Base-by-base conservation (phyloP, 179 eudicot species). In the Corrigiola litoralis region DNA sequence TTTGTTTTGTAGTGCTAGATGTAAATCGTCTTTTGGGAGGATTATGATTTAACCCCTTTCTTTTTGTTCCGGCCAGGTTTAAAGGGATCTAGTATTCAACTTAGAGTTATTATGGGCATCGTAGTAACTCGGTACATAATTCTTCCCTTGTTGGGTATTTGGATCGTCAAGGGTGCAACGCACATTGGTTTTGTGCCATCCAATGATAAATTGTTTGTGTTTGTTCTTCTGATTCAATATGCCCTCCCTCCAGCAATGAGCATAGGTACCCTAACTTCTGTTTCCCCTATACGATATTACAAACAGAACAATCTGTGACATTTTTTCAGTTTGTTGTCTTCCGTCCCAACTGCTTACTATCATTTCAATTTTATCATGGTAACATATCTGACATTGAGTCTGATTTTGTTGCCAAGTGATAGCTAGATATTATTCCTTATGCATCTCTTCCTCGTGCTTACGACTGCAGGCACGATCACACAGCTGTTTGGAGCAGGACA, bases 401-500 rank as follows among this genome's bases (percentile, higher is more conserved):
- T 28, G n/a, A 12, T 28, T 29, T 18, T n/a, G 14, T 40, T 55
- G 33, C 7, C 18, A 53, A n/a, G n/a, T n/a, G n/a, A n/a, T n/a
- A n/a, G n/a, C n/a, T n/a, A n/a, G n/a, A n/a, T n/a, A n/a, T n/a
- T 46, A 1, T 2, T 46, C 20, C 50, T 14, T 3, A 46, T 46
- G 24, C 31, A 37, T 29, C 44, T 4, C 16, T 13, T 2, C 17
- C 12, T 1, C 23, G 2, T 13, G 23, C 24, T 18, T 55, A 28
- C 11, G 41, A 36, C 28, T 36, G 64, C 81, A 83, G 87, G 87
- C 16, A 81, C 85, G 10, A 78, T 83, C 11, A 80, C 84, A 0
- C 87, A 83, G 48, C 61, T 80, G 58, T 80, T 80, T 67, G 85
- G 81, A 72, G 70, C 71, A 21, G 85, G 87, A 8, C 80, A 80